Percentiles rank a stretch among this genome's conserved stretches.
These are phyloP conservation scores for Trypanosoma cruzi DNA, from an alignment of 208 protist species.

Conservation along the genomic window DNA sequence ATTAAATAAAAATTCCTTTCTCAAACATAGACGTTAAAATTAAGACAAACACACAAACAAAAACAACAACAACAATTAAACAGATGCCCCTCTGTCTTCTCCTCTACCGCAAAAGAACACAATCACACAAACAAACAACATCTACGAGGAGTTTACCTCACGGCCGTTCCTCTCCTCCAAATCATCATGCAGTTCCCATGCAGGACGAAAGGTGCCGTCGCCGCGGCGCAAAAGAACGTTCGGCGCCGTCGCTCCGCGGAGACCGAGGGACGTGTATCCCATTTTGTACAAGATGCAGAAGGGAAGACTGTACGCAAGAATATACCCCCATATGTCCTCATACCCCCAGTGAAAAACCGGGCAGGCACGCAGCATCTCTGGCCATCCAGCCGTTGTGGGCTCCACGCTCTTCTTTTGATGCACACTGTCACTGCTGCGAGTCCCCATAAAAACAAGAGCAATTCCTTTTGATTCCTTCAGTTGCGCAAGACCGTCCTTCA, in stretches of 20 bases:
- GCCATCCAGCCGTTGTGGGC: constrained; percentile 82
- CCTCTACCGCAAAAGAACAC: no score
- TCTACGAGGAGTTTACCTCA: no score
- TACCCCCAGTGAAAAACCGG: constrained; percentile 88
- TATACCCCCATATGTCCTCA: constrained; percentile 84
- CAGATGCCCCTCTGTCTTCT: no score
- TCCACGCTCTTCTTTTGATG: constrained; percentile 58
- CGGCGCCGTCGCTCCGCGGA: constrained; percentile 38
- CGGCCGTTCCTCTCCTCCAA: constrained; percentile 55
- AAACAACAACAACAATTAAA: no score
- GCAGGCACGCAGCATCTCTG: constrained; percentile 81
- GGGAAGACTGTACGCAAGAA: constrained; percentile 47
- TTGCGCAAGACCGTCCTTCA: constrained; percentile 59
- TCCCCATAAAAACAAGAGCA: constrained; percentile 87
- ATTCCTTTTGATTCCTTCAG: constrained; percentile 47
- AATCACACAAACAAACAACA: no score
- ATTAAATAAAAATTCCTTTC: no score
- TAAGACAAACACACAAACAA: background rate
- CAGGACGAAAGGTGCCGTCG: constrained; percentile 72
- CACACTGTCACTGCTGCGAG: constrained; percentile 71
- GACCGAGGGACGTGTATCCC: constrained; percentile 91
- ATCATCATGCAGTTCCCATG: constrained; percentile 54
- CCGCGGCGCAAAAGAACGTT: constrained; percentile 53
- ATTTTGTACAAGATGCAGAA: constrained; percentile 85
- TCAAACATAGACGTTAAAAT: no score